Evolutionary conservation across 176 grass and related monocot species (phyloP), one percentile per base, ranked within the genome.

Genomic region (Aegilops speltoides): DNA sequence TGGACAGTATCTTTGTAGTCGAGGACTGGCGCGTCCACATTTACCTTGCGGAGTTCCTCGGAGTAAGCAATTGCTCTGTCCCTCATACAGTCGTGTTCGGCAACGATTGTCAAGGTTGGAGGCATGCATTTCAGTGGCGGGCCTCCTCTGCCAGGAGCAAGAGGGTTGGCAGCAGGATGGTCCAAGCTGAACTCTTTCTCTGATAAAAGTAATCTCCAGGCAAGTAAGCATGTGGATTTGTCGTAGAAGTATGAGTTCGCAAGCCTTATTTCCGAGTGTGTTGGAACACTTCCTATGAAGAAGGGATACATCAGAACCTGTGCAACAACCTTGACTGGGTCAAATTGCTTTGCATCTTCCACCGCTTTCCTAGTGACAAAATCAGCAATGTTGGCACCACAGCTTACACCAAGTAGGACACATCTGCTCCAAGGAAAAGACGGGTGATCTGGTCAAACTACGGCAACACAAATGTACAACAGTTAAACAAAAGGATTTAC

Each of bases 301-400:
- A 98, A 98, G 38, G 96, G 96, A 87, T 98, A 98, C 96, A 98
- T 94, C 60, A 98, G 86, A 84, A 95, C 96, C 78, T 98, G 96
- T 9, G 96, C 96, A 4, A 98, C 93, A 26, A 98, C 79, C 89
- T 94, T 98, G 10, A 98, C 70, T 50, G 96, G 93, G 6, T 93
- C 68, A 78, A 95, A 94, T 64, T 80, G 82, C 68, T 93, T 95
- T 34, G 88, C 82, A 63, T 88, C 82, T 57, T 95, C 89, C 3
- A 92, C 81, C 28, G 79, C 86, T 70, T 93, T 98, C 60, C 88
- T 80, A 87, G 96, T 91, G 28, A 98, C 96, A 79, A 79, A 95
- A 87, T 95, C 89, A 43, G 95, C 91, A 79, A 98, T 90, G 64
- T 98, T 98, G 19, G 95, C 93, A 79, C 95, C 95, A 86, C 91